phyloP scores from a whole-genome alignment of 345 rosid genomes.

The Raphanus sativus region DNA sequence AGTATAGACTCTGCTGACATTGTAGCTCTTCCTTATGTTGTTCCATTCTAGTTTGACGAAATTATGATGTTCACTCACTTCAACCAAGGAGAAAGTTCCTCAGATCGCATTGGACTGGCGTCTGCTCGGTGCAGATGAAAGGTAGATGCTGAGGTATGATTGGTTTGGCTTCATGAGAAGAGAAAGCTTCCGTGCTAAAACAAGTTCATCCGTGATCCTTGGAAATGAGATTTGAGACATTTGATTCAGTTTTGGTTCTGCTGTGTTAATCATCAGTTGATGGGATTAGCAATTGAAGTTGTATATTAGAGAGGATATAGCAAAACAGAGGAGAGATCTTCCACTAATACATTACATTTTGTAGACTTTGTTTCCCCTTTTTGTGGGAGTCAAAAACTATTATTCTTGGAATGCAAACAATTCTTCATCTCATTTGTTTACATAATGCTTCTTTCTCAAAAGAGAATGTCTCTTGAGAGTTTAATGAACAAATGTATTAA shows the following conservation, averaged over 20 bases:
- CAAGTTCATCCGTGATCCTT: conserved; percentile 10
- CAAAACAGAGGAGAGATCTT: conserved; percentile 23
- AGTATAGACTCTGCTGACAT: conserved; percentile 63
- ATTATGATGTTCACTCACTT: conserved; percentile 28
- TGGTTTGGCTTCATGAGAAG: conserved; percentile 21
- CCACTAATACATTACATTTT: neutral
- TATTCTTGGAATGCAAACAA: neutral
- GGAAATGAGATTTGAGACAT: conserved; percentile 28
- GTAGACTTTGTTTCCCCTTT: neutral
- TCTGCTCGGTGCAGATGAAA: no score
- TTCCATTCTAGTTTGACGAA: conserved; percentile 41
- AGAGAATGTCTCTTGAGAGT: neutral
- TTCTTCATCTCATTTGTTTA: neutral
- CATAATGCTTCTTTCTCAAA: neutral
- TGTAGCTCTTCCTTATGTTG: conserved; percentile 71
- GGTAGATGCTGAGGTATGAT: no score
- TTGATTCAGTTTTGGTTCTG: conserved; percentile 34
- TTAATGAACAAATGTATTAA: no score
- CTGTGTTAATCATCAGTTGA: conserved; percentile 19
- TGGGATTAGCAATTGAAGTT: conserved; percentile 28
- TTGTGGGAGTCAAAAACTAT: neutral
- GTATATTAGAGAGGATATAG: conserved; percentile 39
- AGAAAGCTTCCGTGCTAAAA: conserved; percentile 1
- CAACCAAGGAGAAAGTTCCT: conserved; percentile 14
- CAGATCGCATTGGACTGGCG: neutral